Base-by-base conservation (phyloP, 2,329 filamentous ascomycete species). In the Tolypocladium endophyticum region DNA sequence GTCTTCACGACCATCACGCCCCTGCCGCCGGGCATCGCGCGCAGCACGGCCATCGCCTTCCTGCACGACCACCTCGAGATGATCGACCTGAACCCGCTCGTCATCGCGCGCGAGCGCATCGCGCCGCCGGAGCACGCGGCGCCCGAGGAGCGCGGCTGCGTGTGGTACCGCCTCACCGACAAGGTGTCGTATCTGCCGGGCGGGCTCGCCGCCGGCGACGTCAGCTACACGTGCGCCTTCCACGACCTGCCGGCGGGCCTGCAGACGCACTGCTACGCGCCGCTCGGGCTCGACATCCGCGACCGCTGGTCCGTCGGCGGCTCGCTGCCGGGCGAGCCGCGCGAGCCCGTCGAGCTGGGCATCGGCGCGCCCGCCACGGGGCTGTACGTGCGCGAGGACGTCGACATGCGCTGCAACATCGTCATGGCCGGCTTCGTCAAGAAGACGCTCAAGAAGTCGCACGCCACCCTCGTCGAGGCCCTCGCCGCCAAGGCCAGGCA, bases 71-170 rank as follows among this genome's bases (percentile, higher is more conserved):
- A 95, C 74, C 72, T 81, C 56, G 86, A 86, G 66, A 95, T 96
- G 87, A 95, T 96, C 68, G 87, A 93, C 69, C 78, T 96, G 60
- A 96, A 95, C 72, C 91, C 91, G 1, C 80, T 95, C 55, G 87
- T 96, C 59, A 84, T 88, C 63, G 85, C 88, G 62, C 83, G 89
- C 60, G 81, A 86, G 65, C 79, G 79, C 38, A 90, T 90, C 72
- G 79, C 82, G 55, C 80, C 89, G 2, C 90, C 90, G 0, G 68
- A 79, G 30, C 81, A 86, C 68, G 86, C 88, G 16, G 77, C 83
- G 0, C 76, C 84, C 20, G 89, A 94, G 65, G 91, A 96, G 75
- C 83, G 80, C 61, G 77, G 83, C 63, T 88, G 86, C 65, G 77
- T 77, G 23, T 96, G 92, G 92, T 95, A 92, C 74, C 82, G 84